Conservation (phyloP, 2,329 filamentous ascomycete genomes). For the Neonectria coccinea region DNA sequence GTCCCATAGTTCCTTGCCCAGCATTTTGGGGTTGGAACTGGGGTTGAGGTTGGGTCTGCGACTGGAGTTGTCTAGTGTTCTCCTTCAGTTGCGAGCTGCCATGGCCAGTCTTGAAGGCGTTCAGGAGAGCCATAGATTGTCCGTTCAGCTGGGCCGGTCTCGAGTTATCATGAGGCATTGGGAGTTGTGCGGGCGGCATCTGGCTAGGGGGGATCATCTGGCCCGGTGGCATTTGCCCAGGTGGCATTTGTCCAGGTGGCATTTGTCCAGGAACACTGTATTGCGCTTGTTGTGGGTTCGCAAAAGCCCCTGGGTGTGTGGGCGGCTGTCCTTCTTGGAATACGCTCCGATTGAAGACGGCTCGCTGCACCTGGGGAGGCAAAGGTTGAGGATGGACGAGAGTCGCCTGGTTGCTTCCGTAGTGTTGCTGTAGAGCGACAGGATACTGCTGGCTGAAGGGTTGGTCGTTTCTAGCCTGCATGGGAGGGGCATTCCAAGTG, state of each 20-base stretch:
- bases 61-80: conserved; percentile 30
- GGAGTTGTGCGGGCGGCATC: neutral
- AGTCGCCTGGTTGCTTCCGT: conserved; percentile 41
- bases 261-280: conserved; percentile 36
- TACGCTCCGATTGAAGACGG: conserved; percentile 57
- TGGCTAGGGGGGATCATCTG: neutral
- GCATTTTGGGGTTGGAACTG: conserved; percentile 21
- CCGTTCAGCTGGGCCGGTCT: conserved; percentile 51
- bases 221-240: neutral
- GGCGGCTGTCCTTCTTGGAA: conserved; percentile 45
- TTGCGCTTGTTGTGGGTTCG: conserved; percentile 43
- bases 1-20: conserved; percentile 21
- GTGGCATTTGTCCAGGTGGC: conserved; percentile 30
- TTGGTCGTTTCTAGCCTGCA: conserved; percentile 30
- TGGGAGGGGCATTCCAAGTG: conserved; percentile 32
- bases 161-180: conserved; percentile 25
- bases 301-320: conserved; percentile 30
- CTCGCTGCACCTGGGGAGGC: conserved; percentile 67
- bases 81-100: conserved; percentile 37
- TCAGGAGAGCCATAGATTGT: conserved; percentile 58
- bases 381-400: conserved; percentile 61
- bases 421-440: conserved; percentile 35
- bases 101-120: conserved; percentile 56
- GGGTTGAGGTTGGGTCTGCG: neutral
- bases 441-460: conserved; percentile 34